Conservation (phyloP, 257 asterid genomes). For the Ilex aquifolium region DNA sequence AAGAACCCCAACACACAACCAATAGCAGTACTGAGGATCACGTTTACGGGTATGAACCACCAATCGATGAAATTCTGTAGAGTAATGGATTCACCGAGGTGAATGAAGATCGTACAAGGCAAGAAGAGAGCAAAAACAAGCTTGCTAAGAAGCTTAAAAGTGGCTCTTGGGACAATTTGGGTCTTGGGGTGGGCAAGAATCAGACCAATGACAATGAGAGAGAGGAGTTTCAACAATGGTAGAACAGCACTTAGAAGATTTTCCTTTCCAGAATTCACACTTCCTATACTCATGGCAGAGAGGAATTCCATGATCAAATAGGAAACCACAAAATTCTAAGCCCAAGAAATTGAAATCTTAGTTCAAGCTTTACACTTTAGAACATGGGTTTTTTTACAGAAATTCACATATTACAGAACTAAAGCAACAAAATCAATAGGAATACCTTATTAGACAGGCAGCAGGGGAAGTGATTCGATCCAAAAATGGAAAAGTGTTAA, state of each 20-base stretch:
- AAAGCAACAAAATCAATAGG: too few species aligned
- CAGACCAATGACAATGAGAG: constrained; percentile 62
- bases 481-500: too few species aligned
- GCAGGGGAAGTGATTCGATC: too few species aligned
- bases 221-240: constrained; percentile 72
- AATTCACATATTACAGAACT: too few species aligned
- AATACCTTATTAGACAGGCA: too few species aligned
- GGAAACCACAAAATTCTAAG: neutral
- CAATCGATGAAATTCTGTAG: constrained; percentile 50
- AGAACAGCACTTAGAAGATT: constrained; percentile 29
- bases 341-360: too few species aligned
- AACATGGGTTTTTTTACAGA: too few species aligned
- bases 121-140: constrained; percentile 82
- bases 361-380: too few species aligned
- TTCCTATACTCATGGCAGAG: constrained; percentile 1
- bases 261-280: constrained; percentile 13
- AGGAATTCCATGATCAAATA: constrained; percentile 32
- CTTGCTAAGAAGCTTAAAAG: constrained; percentile 89
- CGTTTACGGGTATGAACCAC: constrained; percentile 98
- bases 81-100: constrained; percentile 81
- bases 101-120: constrained; percentile 79
- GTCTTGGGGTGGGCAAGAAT: constrained; percentile 75
- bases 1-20: constrained; percentile 76
- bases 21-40: constrained; percentile 63
- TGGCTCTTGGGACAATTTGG: constrained; percentile 69